Evolutionary conservation across 345 rosid species (phyloP), one percentile per base, ranked within the genome.

Genomic region (Rubroshorea leprosula): DNA sequence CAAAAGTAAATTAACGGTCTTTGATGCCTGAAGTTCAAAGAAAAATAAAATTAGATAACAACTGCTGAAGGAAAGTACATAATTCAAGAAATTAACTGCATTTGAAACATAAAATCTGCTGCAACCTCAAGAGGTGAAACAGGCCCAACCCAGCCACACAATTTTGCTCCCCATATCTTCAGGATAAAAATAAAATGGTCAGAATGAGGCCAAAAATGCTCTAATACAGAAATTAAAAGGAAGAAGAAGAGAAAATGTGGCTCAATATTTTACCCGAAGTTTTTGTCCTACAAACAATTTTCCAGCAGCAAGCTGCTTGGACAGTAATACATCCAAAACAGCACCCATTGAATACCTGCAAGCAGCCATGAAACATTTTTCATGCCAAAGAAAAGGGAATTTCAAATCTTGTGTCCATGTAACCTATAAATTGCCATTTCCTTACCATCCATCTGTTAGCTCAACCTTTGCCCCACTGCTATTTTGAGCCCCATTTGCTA

Each of bases 401-500:
- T 46, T 27, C 25, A 21, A 60, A 44, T 1, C 6, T 1, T 2
- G 16, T 31, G 63, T n/a, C 38, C 38, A 22, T 23, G 31, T 48
- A 59, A 54, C 27, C 43, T 19, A 25, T 58, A 45, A 23, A 24
- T 31, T 64, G 39, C 58, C 47, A 74, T 35, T 61, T 73, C 54
- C 87, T 54, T 83, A 92, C 98, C 98, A 92, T 68, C 97, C 93
- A 80, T 92, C 98, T 58, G 86, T 92, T 53, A 92, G 80, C 68
- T 92, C 90, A 67, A 92, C 65, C 76, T 73, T 84, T 63, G 72
- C 41, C 12, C 56, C 69, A 55, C 68, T 74, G 65, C 22, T 50
- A 52, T 66, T 78, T 35, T 35, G 12, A 62, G 71, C 60, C 55
- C 75, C 76, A 66, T 59, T 63, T 66, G 58, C 46, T 69, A 67